Evolutionary conservation across 345 rosid genomes (phyloP).

Genomic region (Eucalyptus polybractea): DNA sequence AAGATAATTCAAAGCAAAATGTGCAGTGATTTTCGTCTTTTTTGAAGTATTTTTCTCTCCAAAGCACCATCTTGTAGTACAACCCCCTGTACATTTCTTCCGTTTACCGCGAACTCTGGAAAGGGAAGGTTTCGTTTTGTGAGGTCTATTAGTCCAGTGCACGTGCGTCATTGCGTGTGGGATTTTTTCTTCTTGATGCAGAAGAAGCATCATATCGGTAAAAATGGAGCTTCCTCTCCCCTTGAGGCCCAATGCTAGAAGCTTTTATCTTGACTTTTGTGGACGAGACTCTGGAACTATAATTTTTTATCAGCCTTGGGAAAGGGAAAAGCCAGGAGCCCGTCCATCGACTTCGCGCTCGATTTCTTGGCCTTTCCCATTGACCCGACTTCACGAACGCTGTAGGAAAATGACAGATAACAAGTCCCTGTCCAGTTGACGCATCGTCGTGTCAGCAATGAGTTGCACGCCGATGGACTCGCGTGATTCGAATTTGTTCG

Average conservation of each 20-base stretch:
- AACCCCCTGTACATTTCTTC: not conserved
- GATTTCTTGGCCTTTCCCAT: not conserved
- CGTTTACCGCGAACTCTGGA: not conserved
- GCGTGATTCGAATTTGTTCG: not conserved
- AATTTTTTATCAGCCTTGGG: no score
- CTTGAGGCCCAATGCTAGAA: not conserved
- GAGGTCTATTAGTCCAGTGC: not conserved
- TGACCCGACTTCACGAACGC: not conserved
- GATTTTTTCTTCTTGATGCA: not conserved
- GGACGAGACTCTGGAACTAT: not conserved
- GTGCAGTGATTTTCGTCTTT: not conserved
- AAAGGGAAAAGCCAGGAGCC: no score
- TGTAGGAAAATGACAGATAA: not conserved
- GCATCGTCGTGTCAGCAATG: not conserved
- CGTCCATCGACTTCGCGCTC: not conserved
- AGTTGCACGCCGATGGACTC: not conserved
- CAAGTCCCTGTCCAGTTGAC: not conserved
- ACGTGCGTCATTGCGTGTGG: not conserved
- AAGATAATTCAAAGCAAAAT: not conserved
- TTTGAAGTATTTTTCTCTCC: not conserved
- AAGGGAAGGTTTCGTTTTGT: not conserved
- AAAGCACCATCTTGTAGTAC: not conserved
- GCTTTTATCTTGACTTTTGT: not conserved
- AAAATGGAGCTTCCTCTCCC: not conserved
- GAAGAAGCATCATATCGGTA: not conserved